Conservation (phyloP, 2,329 filamentous ascomycete species). For the Atkinsonella hypoxylon region DNA sequence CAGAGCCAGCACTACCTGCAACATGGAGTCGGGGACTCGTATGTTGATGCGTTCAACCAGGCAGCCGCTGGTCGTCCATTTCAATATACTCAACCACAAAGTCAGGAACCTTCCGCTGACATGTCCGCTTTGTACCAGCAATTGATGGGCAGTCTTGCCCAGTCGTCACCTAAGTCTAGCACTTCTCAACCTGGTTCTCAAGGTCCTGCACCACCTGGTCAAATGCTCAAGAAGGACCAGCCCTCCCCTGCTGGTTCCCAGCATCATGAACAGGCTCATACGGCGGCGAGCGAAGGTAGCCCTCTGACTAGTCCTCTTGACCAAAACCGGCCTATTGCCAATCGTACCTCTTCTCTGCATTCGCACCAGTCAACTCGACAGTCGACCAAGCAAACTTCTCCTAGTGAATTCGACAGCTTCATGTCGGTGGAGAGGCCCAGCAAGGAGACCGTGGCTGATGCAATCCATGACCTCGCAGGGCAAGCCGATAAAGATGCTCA, state of each 20-base stretch:
- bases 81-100: constrained; percentile 6
- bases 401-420: constrained; percentile 19
- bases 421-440: constrained; percentile 37
- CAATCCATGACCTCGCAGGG: constrained; percentile 51
- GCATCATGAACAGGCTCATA: constrained; percentile 26
- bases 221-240: constrained; percentile 39
- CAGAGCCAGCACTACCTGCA: constrained; percentile 16
- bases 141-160: constrained; percentile 23
- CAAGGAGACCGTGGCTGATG: constrained; percentile 59
- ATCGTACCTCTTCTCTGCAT: constrained; percentile 22
- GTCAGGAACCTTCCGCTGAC: constrained; percentile 26
- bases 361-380: constrained; percentile 15
- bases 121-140: constrained; percentile 26
- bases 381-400: constrained; percentile 15
- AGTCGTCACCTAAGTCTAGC: constrained; percentile 29
- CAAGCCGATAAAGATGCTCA: constrained; percentile 44
- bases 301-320: constrained; percentile 31
- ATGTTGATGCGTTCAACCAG: constrained; percentile 13
- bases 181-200: constrained; percentile 20
- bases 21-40: constrained; percentile 15
- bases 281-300: constrained; percentile 30
- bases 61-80: constrained; percentile 12
- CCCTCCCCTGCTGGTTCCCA: constrained; percentile 26
- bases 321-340: constrained; percentile 25
- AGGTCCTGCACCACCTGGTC: constrained; percentile 27